phyloP scores from a whole-genome alignment of 31 red algal genomes.

The Endocladia muricata region DNA sequence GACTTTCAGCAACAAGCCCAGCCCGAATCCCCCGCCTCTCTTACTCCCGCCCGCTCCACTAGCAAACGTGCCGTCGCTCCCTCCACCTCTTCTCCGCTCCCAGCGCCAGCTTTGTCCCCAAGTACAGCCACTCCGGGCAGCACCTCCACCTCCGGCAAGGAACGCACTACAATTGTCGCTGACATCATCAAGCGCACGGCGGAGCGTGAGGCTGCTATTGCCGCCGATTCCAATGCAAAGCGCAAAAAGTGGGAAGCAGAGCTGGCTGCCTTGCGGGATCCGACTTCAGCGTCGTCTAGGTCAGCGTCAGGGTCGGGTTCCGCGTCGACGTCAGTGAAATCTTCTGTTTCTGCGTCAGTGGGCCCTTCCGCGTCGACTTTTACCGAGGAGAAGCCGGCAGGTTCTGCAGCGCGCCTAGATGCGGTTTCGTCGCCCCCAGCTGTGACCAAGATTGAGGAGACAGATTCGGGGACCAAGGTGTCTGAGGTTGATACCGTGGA shows the following conservation, averaged over 20 bases:
- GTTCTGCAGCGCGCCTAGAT: no score
- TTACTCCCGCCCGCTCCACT: background rate
- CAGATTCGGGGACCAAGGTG: no score
- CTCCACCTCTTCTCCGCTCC: background rate
- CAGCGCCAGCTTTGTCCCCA: background rate
- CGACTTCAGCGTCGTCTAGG: background rate
- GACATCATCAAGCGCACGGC: background rate
- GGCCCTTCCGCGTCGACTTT: no score
- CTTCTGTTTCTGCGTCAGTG: no score
- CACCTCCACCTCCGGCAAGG: background rate
- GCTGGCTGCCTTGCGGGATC: background rate
- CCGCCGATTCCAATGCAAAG: background rate
- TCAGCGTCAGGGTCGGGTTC: no score
- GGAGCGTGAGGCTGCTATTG: background rate
- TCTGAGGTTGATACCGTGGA: no score
- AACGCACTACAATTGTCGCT: background rate
- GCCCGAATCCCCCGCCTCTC: background rate
- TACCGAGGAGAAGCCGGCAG: no score
- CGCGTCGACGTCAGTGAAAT: no score
- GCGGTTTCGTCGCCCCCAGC: no score
- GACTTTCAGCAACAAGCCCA: background rate
- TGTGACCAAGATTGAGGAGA: no score
- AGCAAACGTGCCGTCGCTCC: background rate
- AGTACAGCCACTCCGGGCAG: background rate
- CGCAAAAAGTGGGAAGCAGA: background rate